Base-by-base conservation (phyloP, 2,329 filamentous ascomycete species). In the Colletotrichum truncatum region DNA sequence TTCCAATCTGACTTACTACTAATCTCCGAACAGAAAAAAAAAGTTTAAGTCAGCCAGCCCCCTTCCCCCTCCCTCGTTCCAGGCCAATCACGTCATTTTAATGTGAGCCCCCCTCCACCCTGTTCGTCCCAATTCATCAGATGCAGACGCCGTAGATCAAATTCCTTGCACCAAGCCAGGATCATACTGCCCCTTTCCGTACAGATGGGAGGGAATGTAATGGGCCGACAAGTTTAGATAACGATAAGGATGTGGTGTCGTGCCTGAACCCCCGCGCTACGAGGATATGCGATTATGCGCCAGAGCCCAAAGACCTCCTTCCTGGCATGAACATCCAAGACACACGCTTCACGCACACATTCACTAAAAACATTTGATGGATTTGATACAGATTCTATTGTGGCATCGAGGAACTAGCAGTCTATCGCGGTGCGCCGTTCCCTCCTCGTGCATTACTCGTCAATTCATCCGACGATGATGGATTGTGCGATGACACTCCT, bases 311-410 rank as follows among this genome's bases (percentile, higher is more conserved):
- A n/a, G n/a, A n/a, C n/a, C n/a, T n/a, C n/a, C n/a, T n/a, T n/a
- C n/a, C n/a, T n/a, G n/a, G n/a, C n/a, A n/a, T n/a, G n/a, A n/a
- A n/a, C n/a, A n/a, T n/a, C n/a, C n/a, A n/a, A n/a, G n/a, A n/a
- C n/a, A n/a, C n/a, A n/a, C n/a, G n/a, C n/a, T n/a, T n/a, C n/a
- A n/a, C 39, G 11, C 39, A 25, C 4, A 7, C 16, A 41, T 1
- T 16, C 11, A 8, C 11, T 5, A 21, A 10, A 6, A 12, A 11
- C 10, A 0, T 34, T 3, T 7, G 12, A 12, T 65, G 41, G 57
- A 18, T 48, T 58, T 55, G 49, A 65, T 65, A 65, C 62, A 65
- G 57, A 62, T 62, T 65, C 62, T 62, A 65, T 62, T 62, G 62
- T 65, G 49, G 62, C 62, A 65, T 62, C 41, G 49, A 54, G 48